Evolutionary conservation across 2,329 filamentous ascomycete species (phyloP).

Genomic region (Didymellaceae sp.): DNA sequence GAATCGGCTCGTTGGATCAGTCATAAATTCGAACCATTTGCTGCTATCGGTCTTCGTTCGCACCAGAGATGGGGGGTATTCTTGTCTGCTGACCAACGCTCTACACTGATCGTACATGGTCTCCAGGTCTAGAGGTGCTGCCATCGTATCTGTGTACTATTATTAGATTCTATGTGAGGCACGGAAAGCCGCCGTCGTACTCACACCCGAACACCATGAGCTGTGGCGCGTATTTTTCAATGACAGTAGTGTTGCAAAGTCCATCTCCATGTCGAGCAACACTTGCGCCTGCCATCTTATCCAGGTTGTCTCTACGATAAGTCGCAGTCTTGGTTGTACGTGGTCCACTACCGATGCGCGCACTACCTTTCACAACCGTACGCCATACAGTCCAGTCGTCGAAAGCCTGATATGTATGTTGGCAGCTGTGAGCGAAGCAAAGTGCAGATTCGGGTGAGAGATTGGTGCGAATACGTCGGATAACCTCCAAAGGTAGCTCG

Average conservation of each 20-base stretch:
- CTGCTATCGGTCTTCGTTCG: slow-evolving; percentile 10
- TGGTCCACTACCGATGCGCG: background rate
- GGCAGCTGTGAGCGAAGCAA: slow-evolving; percentile 14
- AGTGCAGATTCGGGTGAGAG: slow-evolving; percentile 13
- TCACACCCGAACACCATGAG: slow-evolving; percentile 8
- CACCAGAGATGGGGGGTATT: slow-evolving; percentile 12
- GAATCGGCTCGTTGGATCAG: slow-evolving; percentile 12
- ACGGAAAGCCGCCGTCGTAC: background rate
- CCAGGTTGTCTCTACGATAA: background rate
- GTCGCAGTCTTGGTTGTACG: background rate
- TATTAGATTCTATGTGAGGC: background rate
- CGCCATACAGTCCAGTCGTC: slow-evolving; percentile 19
- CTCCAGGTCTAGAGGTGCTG: slow-evolving; percentile 8
- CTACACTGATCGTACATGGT: slow-evolving; percentile 9
- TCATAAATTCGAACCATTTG: slow-evolving; percentile 18
- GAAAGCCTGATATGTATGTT: slow-evolving; percentile 9
- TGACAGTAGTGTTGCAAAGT: background rate
- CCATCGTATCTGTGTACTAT: slow-evolving; percentile 6
- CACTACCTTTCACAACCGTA: slow-evolving; percentile 9
- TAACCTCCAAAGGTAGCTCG: slow-evolving; percentile 16
- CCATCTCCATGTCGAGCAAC: background rate
- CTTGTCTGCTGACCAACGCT: slow-evolving; percentile 13
- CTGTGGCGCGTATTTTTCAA: slow-evolving; percentile 10
- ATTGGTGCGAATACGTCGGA: slow-evolving; percentile 11
- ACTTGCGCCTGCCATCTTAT: slow-evolving; percentile 1